Evolutionary conservation across 805 yeast genomes (phyloP).

Genomic region (Zygosaccharomyces kombuchaensis): DNA sequence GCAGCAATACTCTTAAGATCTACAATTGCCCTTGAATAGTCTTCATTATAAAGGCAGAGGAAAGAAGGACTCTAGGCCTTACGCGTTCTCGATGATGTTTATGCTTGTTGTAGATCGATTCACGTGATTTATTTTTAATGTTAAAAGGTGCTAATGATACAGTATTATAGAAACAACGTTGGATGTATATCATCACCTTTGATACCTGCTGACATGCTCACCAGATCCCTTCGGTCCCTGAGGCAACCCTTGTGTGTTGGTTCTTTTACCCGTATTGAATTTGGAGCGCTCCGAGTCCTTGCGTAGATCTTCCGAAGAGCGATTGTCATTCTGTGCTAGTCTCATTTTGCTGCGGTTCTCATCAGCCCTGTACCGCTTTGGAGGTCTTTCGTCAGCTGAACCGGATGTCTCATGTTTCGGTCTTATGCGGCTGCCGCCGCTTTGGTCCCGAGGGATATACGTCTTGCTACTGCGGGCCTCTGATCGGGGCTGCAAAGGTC

Average conservation of each 20-base stretch:
- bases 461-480: slow-evolving; percentile 6
- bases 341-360: slow-evolving; percentile 8
- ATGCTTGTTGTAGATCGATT: background rate
- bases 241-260: slow-evolving; percentile 16
- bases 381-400: slow-evolving; percentile 13
- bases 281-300: slow-evolving; percentile 11
- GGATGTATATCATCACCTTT: slow-evolving; percentile 10
- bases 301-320: slow-evolving; percentile 1
- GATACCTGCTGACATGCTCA: slow-evolving; percentile 20
- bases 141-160: background rate
- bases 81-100: background rate
- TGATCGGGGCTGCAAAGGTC: slow-evolving; percentile 10
- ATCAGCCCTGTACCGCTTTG: slow-evolving; percentile 12
- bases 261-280: slow-evolving; percentile 4
- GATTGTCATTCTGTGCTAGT: slow-evolving; percentile 5
- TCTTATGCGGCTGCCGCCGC: slow-evolving; percentile 1
- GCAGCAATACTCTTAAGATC: background rate
- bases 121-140: background rate
- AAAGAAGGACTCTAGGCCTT: background rate
- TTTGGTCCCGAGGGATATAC: slow-evolving; percentile 3
- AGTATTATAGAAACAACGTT: background rate
- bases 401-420: slow-evolving; percentile 6
- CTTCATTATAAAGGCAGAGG: background rate
- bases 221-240: slow-evolving; percentile 24
- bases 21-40: slow-evolving; percentile 4